phyloP scores from a whole-genome alignment of 495 filamentous ascomycete species.

The Penicillium lagena region DNA sequence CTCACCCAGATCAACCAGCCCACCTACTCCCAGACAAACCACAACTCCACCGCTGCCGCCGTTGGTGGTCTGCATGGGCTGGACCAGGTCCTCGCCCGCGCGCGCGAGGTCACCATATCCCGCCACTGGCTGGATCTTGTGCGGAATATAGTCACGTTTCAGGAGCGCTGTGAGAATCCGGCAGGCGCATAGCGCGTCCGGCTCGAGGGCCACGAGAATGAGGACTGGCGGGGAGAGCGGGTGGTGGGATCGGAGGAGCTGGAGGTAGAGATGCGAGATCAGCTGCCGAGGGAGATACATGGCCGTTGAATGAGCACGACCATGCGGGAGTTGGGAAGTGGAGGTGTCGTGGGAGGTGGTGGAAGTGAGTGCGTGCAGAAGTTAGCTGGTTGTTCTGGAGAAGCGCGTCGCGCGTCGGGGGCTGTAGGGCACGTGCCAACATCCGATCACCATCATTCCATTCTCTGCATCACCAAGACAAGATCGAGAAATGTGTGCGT shows the following conservation, averaged over 20 bases:
- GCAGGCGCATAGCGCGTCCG: constrained; percentile 91
- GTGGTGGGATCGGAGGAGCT: constrained; percentile 75
- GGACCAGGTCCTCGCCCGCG: constrained; percentile 67
- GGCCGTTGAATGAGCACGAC: constrained; percentile 10
- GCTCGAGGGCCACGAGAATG: constrained; percentile 89
- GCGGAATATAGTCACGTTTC: constrained; percentile 95
- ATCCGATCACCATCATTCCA: constrained; percentile 9
- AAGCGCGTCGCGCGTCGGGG: constrained; percentile 17
- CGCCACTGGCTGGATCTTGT: constrained; percentile 91
- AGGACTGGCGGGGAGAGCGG: constrained; percentile 82
- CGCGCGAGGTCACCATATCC: constrained; percentile 86
- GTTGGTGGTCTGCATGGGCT: constrained; percentile 71
- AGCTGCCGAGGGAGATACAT: constrained; percentile 95
- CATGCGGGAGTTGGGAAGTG: constrained; percentile 1
- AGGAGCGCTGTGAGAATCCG: constrained; percentile 86
- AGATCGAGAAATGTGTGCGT: background rate
- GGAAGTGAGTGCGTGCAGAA: background rate
- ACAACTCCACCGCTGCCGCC: constrained; percentile 83
- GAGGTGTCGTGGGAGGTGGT: background rate
- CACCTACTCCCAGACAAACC: constrained; percentile 87
- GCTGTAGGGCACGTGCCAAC: constrained; percentile 13
- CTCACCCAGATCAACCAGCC: constrained; percentile 75
- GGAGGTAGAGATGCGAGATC: constrained; percentile 82
- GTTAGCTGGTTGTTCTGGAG: background rate
- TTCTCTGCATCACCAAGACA: constrained; percentile 18